phyloP scores from a whole-genome alignment of 2,329 filamentous ascomycete species.

The Colletotrichum lentis region DNA sequence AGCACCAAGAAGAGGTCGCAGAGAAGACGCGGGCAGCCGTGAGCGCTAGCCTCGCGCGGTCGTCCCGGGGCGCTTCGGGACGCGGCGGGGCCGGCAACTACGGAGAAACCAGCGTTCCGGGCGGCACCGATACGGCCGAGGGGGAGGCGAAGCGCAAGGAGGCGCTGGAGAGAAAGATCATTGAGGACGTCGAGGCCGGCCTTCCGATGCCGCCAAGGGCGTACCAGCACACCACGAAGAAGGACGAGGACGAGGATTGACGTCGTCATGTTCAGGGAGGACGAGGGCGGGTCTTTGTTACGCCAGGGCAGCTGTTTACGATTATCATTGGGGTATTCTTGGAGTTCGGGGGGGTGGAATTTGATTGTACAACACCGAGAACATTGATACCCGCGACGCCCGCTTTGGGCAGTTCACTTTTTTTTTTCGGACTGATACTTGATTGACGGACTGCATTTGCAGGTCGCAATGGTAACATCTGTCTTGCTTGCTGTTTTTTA shows the following conservation, averaged over 20 bases:
- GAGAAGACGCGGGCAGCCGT: slow-evolving; percentile 48
- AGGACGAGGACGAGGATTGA: slow-evolving; percentile 39
- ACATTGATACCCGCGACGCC: slow-evolving; percentile 37
- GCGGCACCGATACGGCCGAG: slow-evolving; percentile 40
- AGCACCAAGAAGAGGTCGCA: slow-evolving; percentile 48
- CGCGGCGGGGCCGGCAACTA: slow-evolving; percentile 69
- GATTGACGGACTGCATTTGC: slow-evolving; percentile 9
- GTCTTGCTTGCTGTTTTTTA: slow-evolving; percentile 2
- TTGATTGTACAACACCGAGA: slow-evolving; percentile 14
- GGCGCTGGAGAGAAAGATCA: slow-evolving; percentile 54
- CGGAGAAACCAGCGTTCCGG: slow-evolving; percentile 42
- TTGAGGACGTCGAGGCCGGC: slow-evolving; percentile 57
- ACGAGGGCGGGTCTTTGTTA: not conserved
- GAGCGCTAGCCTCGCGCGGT: slow-evolving; percentile 43
- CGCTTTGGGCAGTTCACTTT: slow-evolving; percentile 25
- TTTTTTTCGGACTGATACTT: not conserved
- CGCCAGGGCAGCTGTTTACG: not conserved
- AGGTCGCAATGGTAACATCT: slow-evolving; percentile 17
- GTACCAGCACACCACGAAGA: slow-evolving; percentile 46
- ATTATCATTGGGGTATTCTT: slow-evolving; percentile 6
- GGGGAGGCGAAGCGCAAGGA: slow-evolving; percentile 47
- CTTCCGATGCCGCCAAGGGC: slow-evolving; percentile 57
- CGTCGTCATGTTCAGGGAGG: no score
- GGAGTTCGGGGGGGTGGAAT: slow-evolving; percentile 8
- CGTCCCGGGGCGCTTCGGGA: slow-evolving; percentile 48